These are phyloP conservation scores for Xylaria bambusicola DNA, from an alignment of 495 filamentous ascomycete genomes.

Conservation along the genomic window DNA sequence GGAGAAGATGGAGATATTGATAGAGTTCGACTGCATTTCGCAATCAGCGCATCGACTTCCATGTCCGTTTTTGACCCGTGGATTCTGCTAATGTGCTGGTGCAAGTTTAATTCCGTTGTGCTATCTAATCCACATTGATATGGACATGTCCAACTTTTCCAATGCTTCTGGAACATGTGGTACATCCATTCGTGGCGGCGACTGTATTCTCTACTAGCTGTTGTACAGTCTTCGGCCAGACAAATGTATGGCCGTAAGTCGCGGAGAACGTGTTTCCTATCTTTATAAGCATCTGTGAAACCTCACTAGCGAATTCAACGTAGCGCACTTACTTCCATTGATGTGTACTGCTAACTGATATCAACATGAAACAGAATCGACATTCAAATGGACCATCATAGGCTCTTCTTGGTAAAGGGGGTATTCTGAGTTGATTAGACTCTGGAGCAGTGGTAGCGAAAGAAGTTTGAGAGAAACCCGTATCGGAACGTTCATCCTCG, in stretches of 20 bases:
- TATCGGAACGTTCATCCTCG: constrained; percentile 25
- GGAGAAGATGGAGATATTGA: constrained; percentile 1
- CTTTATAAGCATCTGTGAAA: background rate
- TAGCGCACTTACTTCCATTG: constrained; percentile 36
- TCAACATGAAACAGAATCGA: constrained; percentile 38
- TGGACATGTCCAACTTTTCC: constrained; percentile 9
- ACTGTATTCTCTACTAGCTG: background rate
- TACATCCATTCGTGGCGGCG: constrained; percentile 6
- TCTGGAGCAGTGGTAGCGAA: constrained; percentile 19
- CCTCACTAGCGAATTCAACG: background rate
- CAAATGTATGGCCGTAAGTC: constrained; percentile 40
- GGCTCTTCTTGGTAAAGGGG: constrained; percentile 23
- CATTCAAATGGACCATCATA: constrained; percentile 34
- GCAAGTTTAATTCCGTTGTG: background rate
- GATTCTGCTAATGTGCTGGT: background rate
- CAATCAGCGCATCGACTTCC: constrained; percentile 3
- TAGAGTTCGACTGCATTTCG: background rate
- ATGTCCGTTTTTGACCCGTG: background rate
- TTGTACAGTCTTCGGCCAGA: constrained; percentile 16
- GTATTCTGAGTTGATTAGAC: constrained; percentile 11
- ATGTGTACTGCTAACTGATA: constrained; percentile 26
- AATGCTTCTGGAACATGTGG: constrained; percentile 11
- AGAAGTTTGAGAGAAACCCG: constrained; percentile 24
- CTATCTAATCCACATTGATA: background rate
- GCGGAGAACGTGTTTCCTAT: constrained; percentile 35